Conservation (phyloP, 2,329 filamentous ascomycete species). For the Claviceps digitariae region DNA sequence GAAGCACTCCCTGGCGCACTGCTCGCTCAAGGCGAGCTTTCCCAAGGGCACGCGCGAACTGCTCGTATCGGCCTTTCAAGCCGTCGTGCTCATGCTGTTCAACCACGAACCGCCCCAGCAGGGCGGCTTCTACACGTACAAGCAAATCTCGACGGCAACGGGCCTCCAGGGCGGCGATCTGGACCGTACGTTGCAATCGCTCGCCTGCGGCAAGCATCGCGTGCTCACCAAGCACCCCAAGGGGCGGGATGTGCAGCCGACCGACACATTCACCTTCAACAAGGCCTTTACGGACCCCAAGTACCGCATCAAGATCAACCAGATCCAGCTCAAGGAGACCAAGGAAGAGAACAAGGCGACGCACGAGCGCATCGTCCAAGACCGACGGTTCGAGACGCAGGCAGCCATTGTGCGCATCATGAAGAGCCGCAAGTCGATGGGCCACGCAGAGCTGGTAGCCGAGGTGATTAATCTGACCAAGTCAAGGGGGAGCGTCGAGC, state of each 20-base stretch:
- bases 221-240: slow-evolving; percentile 78
- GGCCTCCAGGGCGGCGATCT: slow-evolving; percentile 67
- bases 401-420: slow-evolving; percentile 79
- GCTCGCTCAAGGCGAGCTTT: slow-evolving; percentile 70
- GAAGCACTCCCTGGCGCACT: slow-evolving; percentile 90
- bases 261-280: slow-evolving; percentile 80
- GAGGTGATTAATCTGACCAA: slow-evolving; percentile 89
- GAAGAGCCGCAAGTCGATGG: slow-evolving; percentile 79
- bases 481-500: slow-evolving; percentile 72
- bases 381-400: slow-evolving; percentile 91
- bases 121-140: slow-evolving; percentile 56
- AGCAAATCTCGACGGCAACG: slow-evolving; percentile 60
- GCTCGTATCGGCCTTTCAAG: slow-evolving; percentile 83
- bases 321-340: slow-evolving; percentile 94
- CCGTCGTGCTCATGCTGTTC: slow-evolving; percentile 80
- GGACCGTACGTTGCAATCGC: slow-evolving; percentile 80
- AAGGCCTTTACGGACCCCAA: slow-evolving; percentile 63
- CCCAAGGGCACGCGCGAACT: slow-evolving; percentile 73
- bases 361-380: slow-evolving; percentile 76
- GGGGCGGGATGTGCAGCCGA: slow-evolving; percentile 61
- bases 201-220: slow-evolving; percentile 80
- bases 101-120: slow-evolving; percentile 51
- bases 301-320: slow-evolving; percentile 93
- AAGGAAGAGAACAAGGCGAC: slow-evolving; percentile 90
- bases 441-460: slow-evolving; percentile 49